Evolutionary conservation across 345 rosid species (phyloP).

Genomic region (Melastoma malabathricum): DNA sequence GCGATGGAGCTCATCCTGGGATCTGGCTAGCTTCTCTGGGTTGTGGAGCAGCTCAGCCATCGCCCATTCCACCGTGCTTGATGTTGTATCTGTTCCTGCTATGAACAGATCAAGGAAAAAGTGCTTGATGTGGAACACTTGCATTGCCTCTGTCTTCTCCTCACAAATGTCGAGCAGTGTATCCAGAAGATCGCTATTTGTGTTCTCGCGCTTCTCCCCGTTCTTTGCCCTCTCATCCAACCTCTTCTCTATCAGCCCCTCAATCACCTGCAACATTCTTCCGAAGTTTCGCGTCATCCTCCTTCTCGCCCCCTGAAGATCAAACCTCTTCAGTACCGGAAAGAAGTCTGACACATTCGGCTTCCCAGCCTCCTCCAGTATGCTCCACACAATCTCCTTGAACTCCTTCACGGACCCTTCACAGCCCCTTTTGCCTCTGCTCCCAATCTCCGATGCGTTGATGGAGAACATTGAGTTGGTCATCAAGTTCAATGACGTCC

Average conservation of each 20-base stretch:
- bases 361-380: conserved; percentile 24
- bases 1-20: conserved; percentile 5
- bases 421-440: background rate
- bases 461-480: conserved; percentile 10
- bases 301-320: conserved; percentile 23
- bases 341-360: conserved; percentile 28
- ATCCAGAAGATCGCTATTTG: conserved; percentile 13
- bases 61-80: conserved; percentile 22
- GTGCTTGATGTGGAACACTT: conserved; percentile 4
- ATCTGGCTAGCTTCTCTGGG: conserved; percentile 8
- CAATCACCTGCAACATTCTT: conserved; percentile 10
- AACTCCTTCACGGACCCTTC: conserved; percentile 10
- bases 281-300: conserved; percentile 2
- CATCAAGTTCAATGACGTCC: conserved; percentile 10
- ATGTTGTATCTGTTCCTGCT: conserved; percentile 20
- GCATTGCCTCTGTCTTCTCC: conserved; percentile 6
- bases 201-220: background rate
- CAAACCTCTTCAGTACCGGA: conserved; percentile 18
- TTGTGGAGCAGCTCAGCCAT: conserved; percentile 18
- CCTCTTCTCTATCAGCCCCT: conserved; percentile 11
- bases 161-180: conserved; percentile 9
- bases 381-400: conserved; percentile 5
- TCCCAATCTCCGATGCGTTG: conserved; percentile 7
- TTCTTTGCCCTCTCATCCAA: conserved; percentile 2
- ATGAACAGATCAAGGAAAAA: conserved; percentile 10